phyloP scores from a whole-genome alignment of 768 basidiomycete genomes.

The Tricholoma furcatifolium region DNA sequence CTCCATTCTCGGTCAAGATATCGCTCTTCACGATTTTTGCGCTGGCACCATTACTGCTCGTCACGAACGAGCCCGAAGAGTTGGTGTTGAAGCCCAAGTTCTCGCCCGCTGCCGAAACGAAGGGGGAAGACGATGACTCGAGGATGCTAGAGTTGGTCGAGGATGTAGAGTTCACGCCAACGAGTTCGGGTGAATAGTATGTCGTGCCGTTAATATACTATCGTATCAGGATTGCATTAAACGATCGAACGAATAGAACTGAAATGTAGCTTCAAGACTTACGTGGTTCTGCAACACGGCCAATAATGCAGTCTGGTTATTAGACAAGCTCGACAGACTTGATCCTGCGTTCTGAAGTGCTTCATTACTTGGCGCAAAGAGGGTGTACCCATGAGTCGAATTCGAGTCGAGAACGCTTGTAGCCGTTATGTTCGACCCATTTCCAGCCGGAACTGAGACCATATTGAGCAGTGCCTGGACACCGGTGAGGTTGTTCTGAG shows the following conservation, averaged over 20 bases:
- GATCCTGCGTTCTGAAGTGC: constrained; percentile 42
- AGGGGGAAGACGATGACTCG: constrained; percentile 23
- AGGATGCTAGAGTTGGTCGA: not conserved
- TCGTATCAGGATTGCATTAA: not conserved
- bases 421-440: constrained; percentile 35
- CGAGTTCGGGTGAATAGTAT: constrained; percentile 56
- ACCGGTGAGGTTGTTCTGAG: constrained; percentile 39
- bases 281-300: constrained; percentile 62
- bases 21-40: constrained; percentile 59
- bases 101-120: constrained; percentile 58
- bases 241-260: not conserved
- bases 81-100: constrained; percentile 51
- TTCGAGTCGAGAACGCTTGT: constrained; percentile 31
- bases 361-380: constrained; percentile 62
- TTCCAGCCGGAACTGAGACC: constrained; percentile 21
- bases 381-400: constrained; percentile 51
- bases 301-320: constrained; percentile 46
- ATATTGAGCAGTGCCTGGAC: constrained; percentile 31
- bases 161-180: not conserved
- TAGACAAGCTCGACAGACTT: constrained; percentile 27
- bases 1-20: constrained; percentile 64
- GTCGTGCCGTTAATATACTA: constrained; percentile 69
- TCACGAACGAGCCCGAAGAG: constrained; percentile 56
- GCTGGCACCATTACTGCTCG: constrained; percentile 30
- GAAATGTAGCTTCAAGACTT: constrained; percentile 18